Base-by-base conservation (phyloP, 1,284 basidiomycete species). In the Ustilago curta region DNA sequence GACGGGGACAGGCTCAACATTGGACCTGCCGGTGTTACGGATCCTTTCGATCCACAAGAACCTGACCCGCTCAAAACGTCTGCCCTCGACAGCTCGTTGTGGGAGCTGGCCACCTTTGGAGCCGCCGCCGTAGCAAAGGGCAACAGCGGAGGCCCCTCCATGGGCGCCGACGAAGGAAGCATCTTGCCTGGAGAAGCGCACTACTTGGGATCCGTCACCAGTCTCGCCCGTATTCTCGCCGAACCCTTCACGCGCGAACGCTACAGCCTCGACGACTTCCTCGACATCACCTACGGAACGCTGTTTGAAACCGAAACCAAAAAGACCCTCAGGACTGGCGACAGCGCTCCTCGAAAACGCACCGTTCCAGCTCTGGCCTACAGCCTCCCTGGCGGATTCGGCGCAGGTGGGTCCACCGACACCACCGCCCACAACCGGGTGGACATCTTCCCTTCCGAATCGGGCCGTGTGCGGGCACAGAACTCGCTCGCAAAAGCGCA, bases 251-350 rank as follows among this genome's bases (percentile, higher is more conserved):
- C 94, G 8, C 95, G 95, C 82, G 93, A 92, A 12, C 88, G 89
- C 29, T 98, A 95, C 86, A 88, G 90, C 29, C 90, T 97, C 88
- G 97, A 99, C 78, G 97, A 99, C 85, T 99, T 99, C 85, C 86
- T 98, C 81, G 97, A 99, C 86, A 94, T 98, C 84, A 94, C 93
- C 0, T 99, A 97, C 82, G 89, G 88, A 16, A 97, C 94, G 92
- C 88, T 98, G 35, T 93, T 97, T 76, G 93, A 95, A 54, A 92
- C 92, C 1, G 96, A 98, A 82, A 87, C 88, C 21, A 90, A 90
- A 65, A 88, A 93, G 52, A 92, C 90, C 71, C 91, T 97, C 23
- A 54, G 44, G 29, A 51, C 42, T 2, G 48, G 27, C 12, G 47
- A 54, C 19, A 51, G 12, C 35, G 27, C 45, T 8, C 45, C 37